These are phyloP conservation scores for Chamaecyparis obtusa DNA, from an alignment of 75 land plant species.

Conservation along the genomic window DNA sequence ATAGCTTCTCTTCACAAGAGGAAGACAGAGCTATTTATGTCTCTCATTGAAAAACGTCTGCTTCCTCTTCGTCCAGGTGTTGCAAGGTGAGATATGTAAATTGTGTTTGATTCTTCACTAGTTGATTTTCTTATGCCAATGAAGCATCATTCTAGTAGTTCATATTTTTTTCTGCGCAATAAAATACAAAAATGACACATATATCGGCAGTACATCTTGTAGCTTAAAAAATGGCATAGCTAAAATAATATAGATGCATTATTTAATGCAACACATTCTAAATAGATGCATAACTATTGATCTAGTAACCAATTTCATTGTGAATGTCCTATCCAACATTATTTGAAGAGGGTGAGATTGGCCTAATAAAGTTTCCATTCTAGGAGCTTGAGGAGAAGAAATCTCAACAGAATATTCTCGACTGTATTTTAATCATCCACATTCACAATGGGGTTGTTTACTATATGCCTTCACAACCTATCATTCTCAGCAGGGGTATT, in stretches of 20 bases:
- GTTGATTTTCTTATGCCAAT: background rate
- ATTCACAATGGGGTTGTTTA: background rate
- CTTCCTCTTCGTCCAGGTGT: constrained; percentile 98
- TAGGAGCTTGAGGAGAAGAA: background rate
- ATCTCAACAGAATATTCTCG: background rate
- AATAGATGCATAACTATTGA: background rate
- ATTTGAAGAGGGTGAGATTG: background rate
- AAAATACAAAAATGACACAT: background rate
- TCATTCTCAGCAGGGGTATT: background rate
- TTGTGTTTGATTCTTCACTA: background rate
- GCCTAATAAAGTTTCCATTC: background rate
- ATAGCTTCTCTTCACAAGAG: constrained; percentile 90
- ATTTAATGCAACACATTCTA: background rate
- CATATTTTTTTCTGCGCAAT: background rate
- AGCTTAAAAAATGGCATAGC: background rate
- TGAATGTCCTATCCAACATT: background rate
- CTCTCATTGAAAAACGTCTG: constrained; percentile 73
- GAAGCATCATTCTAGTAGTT: background rate
- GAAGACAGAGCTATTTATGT: constrained; percentile 93
- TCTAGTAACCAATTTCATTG: background rate
- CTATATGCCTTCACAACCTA: background rate
- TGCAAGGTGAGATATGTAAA: constrained; percentile 52
- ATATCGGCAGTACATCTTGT: background rate
- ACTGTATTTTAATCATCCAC: background rate
- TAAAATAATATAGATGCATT: background rate